Conservation (phyloP, 352 stramenopile species). For the Globisporangium cylindrosporum region DNA sequence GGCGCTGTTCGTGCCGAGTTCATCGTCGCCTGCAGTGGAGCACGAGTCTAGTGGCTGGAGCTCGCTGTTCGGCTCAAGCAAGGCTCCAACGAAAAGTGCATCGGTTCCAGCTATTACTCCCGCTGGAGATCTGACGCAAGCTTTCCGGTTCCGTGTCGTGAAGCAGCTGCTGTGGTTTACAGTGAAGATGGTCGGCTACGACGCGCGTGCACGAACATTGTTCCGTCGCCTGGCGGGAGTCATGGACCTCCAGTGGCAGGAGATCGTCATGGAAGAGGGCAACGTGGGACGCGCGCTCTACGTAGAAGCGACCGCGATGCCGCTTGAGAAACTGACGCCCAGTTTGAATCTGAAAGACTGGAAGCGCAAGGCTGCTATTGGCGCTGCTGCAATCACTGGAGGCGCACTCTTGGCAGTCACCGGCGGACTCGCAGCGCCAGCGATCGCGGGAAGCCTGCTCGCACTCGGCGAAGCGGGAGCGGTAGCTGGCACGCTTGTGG, state of each 20-base stretch:
- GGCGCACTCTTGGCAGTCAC: constrained; percentile 71
- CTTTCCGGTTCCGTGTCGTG: constrained; percentile 57
- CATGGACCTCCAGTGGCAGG: constrained; percentile 52
- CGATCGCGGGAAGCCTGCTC: constrained; percentile 62
- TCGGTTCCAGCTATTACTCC: not conserved
- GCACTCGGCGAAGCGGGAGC: constrained; percentile 59
- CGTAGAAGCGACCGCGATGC: constrained; percentile 63
- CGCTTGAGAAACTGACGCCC: constrained; percentile 50
- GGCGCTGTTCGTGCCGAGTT: constrained; percentile 41
- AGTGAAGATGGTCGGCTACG: constrained; percentile 73
- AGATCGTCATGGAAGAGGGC: constrained; percentile 62
- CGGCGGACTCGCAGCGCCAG: constrained; percentile 59
- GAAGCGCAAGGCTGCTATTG: constrained; percentile 78
- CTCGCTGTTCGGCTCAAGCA: constrained; percentile 1
- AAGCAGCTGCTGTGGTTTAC: constrained; percentile 82
- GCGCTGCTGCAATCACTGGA: constrained; percentile 57
- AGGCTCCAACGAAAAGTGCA: not conserved
- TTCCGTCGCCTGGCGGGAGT: constrained; percentile 38
- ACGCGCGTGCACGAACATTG: constrained; percentile 59
- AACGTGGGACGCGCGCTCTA: constrained; percentile 61
- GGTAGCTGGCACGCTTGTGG: constrained; percentile 56
- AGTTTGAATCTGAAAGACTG: constrained; percentile 71
- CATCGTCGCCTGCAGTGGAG: constrained; percentile 6
- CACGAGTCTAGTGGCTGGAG: not conserved
- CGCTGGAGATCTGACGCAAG: constrained; percentile 19